Conservation (phyloP, 2,329 filamentous ascomycete genomes). For the Aspergillus carbonarius region DNA sequence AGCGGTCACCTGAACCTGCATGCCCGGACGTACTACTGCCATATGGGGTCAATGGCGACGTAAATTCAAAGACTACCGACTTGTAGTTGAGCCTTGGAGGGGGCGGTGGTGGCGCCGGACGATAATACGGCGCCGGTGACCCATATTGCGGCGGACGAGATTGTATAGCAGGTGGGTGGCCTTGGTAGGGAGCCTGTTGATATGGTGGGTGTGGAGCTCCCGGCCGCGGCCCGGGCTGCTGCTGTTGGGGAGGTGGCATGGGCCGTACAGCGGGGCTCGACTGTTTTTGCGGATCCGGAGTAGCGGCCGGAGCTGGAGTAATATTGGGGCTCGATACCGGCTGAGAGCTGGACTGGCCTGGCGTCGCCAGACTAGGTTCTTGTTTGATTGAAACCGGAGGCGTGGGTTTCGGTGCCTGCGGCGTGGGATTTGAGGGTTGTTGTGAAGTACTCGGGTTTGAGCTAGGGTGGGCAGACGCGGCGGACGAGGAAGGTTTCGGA, state of each 20-base stretch:
- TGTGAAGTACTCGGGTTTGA: constrained; percentile 10
- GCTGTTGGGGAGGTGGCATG: constrained; percentile 17
- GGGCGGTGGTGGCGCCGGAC: constrained; percentile 31
- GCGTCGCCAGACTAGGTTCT: constrained; percentile 22
- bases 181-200: constrained; percentile 33
- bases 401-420: constrained; percentile 16
- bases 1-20: constrained; percentile 47
- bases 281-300: constrained; percentile 17
- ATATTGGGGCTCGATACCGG: constrained; percentile 16
- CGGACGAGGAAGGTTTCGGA: constrained; percentile 12
- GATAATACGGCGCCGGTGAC: constrained; percentile 35
- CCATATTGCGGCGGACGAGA: constrained; percentile 37
- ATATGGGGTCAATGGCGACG: constrained; percentile 42
- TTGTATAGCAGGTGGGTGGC: constrained; percentile 34
- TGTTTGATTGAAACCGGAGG: constrained; percentile 27
- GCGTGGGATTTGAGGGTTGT: constrained; percentile 16
- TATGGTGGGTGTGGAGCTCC: constrained; percentile 30
- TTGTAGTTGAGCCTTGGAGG: constrained; percentile 44
- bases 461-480: not conserved
- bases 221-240: constrained; percentile 26
- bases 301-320: constrained; percentile 8
- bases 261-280: constrained; percentile 9
- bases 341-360: constrained; percentile 13
- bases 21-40: constrained; percentile 42
- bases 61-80: constrained; percentile 50